A percentile compares a stretch with the other conserved stretches of the same genome.
Evolutionary conservation across 139 green algal genomes (phyloP).

Genomic region (Klebsormidium nitens): DNA sequence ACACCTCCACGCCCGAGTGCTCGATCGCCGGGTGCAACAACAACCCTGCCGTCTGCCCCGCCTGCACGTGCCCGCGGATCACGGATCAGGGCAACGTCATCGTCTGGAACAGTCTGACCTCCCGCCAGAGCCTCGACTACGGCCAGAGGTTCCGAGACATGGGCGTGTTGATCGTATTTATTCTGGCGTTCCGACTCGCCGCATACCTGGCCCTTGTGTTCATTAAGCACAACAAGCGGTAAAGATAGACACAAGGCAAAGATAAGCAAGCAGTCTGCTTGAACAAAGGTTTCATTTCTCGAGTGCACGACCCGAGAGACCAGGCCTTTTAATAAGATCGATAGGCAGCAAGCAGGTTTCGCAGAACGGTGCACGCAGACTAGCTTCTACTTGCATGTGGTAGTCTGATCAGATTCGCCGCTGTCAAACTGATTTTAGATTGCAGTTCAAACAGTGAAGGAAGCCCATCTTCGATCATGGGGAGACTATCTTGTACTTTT

Average conservation of each 20-base stretch:
- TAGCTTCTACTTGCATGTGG: no score
- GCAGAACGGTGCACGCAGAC: no score
- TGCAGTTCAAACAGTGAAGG: no score
- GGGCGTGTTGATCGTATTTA: conserved; percentile 20
- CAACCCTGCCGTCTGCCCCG: conserved; percentile 7
- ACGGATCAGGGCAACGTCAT: not conserved
- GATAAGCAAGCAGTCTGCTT: not conserved
- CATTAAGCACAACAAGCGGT: conserved; percentile 24
- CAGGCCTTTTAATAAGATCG: no score
- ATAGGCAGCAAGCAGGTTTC: no score
- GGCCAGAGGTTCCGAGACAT: conserved; percentile 4
- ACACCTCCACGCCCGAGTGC: conserved; percentile 8
- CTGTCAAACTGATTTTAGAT: no score
- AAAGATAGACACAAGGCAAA: not conserved
- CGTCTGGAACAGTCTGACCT: not conserved
- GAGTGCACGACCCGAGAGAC: no score
- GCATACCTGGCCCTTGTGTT: conserved; percentile 23
- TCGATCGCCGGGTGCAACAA: not conserved
- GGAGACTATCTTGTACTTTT: no score
- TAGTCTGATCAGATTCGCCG: no score
- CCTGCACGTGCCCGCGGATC: conserved; percentile 11
- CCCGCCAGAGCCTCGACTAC: conserved; percentile 7
- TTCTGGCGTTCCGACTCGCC: conserved; percentile 8
- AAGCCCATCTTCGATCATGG: no score
- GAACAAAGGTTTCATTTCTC: no score